A percentile compares a stretch with the other conserved stretches of the same genome.
These are phyloP conservation scores for Kurtzmaniella quercitrusa DNA, from an alignment of 1,139 yeast species.

Conservation along the genomic window DNA sequence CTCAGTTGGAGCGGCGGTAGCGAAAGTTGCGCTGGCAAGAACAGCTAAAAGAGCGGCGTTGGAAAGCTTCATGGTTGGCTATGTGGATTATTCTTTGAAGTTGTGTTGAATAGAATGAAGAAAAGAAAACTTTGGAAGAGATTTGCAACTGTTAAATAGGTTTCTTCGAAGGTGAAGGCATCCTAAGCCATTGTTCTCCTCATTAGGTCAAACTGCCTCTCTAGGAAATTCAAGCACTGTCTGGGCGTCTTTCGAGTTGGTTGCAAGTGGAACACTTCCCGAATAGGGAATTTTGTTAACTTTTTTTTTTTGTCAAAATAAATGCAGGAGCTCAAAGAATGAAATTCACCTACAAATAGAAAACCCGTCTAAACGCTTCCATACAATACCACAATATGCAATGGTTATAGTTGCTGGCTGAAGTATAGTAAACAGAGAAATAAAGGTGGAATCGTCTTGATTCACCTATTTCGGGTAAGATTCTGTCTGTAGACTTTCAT, in stretches of 20 bases:
- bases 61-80: constrained; percentile 37
- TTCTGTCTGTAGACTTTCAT: no score
- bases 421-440: no score
- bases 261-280: constrained; percentile 3
- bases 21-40: constrained; percentile 38
- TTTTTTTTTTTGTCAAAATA: background rate
- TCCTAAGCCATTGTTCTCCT: background rate
- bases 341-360: background rate
- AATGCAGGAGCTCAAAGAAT: background rate
- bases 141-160: background rate
- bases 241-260: background rate
- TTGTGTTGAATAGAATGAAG: constrained; percentile 1
- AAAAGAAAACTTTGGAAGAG: background rate
- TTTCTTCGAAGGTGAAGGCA: background rate
- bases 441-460: no score
- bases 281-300: constrained; percentile 2
- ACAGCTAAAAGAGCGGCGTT: constrained; percentile 41
- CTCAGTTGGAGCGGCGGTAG: constrained; percentile 38
- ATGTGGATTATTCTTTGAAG: background rate
- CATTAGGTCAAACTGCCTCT: constrained; percentile 2
- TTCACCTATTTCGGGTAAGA: no score
- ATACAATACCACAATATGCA: no score
- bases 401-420: no score
- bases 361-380: no score
- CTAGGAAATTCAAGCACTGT: constrained; percentile 1